Evolutionary conservation across 2,329 filamentous ascomycete species (phyloP), one percentile per base, ranked within the genome.

Genomic region (Didymosphaeria variabile): DNA sequence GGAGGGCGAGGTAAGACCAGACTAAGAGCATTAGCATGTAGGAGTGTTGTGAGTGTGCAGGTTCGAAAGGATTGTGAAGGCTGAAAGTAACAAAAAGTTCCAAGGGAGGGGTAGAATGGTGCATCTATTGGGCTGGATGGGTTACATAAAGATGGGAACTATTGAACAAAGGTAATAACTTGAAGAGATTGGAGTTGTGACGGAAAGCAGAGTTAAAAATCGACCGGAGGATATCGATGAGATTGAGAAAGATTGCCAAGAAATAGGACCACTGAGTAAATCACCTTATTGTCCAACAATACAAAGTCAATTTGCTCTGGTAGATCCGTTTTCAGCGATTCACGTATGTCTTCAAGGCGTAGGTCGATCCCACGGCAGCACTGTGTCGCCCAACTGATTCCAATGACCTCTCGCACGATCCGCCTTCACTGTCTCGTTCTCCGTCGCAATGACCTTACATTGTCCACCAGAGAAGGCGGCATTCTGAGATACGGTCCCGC

Each of bases 371-470:
- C 79, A 77, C 3, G 71, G 68, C 57, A 80, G 79, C 0, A 90
- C 79, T 5, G 80, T 79, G 0, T 81, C 0, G 88, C 79, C 15
- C 80, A 80, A 2, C 80, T 79, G 72, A 29, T 72, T 75, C 87
- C 87, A 90, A 67, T 89, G 74, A 65, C 79, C 52, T 21, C 64
- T 55, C 6, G 88, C 87, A 52, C 70, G 73, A 3, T 65, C 75
- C 0, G 86, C 86, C 73, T 89, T 90, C 6, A 67, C 71, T 0
- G 77, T 70, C 69, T 90, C 87, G 29, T 87, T 83, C 73, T 90
- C 87, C 0, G 87, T 90, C 0, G 82, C 87, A 67, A 89, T 85
- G 0, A 90, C 86, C 42, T 66, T 80, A 0, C 81, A 84, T 1
- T 38, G 17, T 56, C 72, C 55, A 13, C 73, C 76, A 56, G 72